phyloP scores from a whole-genome alignment of 2,329 filamentous ascomycete species.

The Venturia carpophila region DNA sequence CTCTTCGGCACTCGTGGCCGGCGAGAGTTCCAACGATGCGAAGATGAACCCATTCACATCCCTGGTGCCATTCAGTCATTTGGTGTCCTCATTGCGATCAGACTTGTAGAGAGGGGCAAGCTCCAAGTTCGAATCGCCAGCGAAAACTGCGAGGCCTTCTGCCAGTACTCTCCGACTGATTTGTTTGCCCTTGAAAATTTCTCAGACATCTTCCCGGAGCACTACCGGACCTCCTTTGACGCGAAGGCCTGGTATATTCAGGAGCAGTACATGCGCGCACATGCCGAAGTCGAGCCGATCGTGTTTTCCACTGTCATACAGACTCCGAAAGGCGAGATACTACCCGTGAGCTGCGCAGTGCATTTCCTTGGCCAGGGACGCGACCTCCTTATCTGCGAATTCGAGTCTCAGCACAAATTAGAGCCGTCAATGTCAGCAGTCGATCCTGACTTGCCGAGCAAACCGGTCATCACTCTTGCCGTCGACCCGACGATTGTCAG shows the following conservation, averaged over 20 bases:
- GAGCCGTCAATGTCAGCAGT: conserved; percentile 57
- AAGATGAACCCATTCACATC: conserved; percentile 85
- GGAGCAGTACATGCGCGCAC: conserved; percentile 73
- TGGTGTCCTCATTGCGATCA: conserved; percentile 65
- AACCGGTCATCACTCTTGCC: conserved; percentile 30
- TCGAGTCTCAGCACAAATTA: conserved; percentile 68
- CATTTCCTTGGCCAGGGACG: conserved; percentile 63
- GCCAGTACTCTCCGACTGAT: conserved; percentile 68
- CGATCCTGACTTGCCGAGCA: conserved; percentile 58
- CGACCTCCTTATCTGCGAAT: conserved; percentile 74
- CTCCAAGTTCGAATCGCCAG: conserved; percentile 66
- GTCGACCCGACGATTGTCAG: conserved; percentile 48
- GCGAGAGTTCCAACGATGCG: conserved; percentile 52
- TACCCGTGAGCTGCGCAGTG: conserved; percentile 80
- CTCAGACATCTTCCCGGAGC: conserved; percentile 70
- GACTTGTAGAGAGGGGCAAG: conserved; percentile 59
- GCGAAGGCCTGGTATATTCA: conserved; percentile 83
- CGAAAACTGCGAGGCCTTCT: conserved; percentile 67
- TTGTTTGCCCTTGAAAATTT: conserved; percentile 70
- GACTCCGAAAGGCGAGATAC: conserved; percentile 44
- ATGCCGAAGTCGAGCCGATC: conserved; percentile 64
- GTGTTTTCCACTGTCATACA: conserved; percentile 72
- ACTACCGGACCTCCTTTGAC: conserved; percentile 70
- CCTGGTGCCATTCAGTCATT: conserved; percentile 77
- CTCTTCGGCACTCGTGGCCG: background rate